Conservation (phyloP, 805 yeast species). For the Myxozyma lipomycoides region DNA sequence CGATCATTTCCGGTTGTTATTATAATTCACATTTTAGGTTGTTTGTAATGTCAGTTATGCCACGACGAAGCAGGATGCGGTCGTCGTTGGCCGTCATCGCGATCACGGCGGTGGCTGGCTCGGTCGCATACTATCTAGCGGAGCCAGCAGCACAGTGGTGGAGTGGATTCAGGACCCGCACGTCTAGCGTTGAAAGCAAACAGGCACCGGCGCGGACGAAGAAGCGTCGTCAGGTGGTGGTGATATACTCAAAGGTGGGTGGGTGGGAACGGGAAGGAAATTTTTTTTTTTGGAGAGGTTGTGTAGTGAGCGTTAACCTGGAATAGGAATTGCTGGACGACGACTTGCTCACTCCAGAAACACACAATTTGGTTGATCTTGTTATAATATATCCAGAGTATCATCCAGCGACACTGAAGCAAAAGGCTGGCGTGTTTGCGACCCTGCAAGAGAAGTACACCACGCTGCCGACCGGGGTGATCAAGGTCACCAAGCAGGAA, state of each 20-base stretch:
- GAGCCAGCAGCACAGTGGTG: constrained; percentile 15
- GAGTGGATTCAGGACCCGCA: background rate
- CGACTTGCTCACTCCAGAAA: background rate
- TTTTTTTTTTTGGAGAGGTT: background rate
- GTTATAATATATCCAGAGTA: constrained; percentile 14
- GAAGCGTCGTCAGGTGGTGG: constrained; percentile 11
- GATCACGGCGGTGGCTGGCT: constrained; percentile 5
- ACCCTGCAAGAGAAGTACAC: constrained; percentile 10
- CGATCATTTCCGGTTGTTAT: too few relatives aligned
- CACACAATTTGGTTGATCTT: constrained; percentile 15
- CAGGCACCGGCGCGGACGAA: background rate
- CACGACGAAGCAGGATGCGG: background rate
- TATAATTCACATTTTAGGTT: too few relatives aligned
- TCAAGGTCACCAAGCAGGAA: constrained; percentile 11
- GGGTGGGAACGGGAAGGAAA: constrained; percentile 4
- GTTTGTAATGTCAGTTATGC: background rate
- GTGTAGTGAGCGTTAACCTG: background rate
- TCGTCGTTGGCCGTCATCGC: constrained; percentile 1
- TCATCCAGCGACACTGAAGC: constrained; percentile 1
- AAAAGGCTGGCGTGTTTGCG: background rate
- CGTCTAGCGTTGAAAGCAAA: background rate
- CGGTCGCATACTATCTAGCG: constrained; percentile 17
- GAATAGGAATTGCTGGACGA: constrained; percentile 1
- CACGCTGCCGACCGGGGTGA: constrained; percentile 15
- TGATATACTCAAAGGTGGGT: constrained; percentile 16